Conservation (phyloP, 2,329 filamentous ascomycete species). For the Kalmusia sp. region DNA sequence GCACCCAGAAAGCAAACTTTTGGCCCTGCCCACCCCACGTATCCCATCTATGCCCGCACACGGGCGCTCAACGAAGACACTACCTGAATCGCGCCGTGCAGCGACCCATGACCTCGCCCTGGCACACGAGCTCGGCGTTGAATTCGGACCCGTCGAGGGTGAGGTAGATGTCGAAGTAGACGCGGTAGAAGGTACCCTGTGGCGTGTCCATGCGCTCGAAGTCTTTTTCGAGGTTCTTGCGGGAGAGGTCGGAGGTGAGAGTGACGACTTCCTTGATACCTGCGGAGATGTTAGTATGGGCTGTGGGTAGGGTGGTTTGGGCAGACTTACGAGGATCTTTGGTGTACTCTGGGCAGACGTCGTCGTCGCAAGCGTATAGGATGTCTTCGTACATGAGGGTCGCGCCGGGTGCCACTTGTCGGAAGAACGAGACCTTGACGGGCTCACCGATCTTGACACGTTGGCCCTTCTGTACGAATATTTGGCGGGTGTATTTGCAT, state of each 20-base stretch:
- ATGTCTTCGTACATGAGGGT: conserved; percentile 99
- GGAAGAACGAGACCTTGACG: conserved; percentile 98
- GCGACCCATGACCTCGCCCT: conserved; percentile 98
- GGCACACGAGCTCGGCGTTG: conserved; percentile 97
- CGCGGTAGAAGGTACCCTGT: conserved; percentile 74
- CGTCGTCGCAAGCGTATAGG: conserved; percentile 95
- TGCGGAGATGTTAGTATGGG: conserved; percentile 45
- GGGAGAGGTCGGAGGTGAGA: conserved; percentile 92
- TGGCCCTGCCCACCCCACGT: conserved; percentile 4
- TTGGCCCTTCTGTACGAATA: conserved; percentile 98
- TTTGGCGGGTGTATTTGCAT: conserved; percentile 98
- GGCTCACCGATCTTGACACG: conserved; percentile 99
- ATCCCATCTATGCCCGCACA: conserved; percentile 2
- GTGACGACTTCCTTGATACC: conserved; percentile 99
- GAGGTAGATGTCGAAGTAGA: conserved; percentile 77
- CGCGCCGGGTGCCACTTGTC: conserved; percentile 94
- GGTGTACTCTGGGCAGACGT: conserved; percentile 97
- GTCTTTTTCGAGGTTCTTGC: conserved; percentile 98
- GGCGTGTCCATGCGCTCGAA: conserved; percentile 99
- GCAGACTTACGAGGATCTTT: conserved; percentile 92
- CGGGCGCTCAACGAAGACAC: neutral
- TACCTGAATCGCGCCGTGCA: conserved; percentile 88
- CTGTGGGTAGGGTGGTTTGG: neutral
- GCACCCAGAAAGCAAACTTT: conserved; percentile 16
- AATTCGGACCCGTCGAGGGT: conserved; percentile 98